Conservation (phyloP, 1,284 basidiomycete genomes). For the Gastroboletus turbinatus region DNA sequence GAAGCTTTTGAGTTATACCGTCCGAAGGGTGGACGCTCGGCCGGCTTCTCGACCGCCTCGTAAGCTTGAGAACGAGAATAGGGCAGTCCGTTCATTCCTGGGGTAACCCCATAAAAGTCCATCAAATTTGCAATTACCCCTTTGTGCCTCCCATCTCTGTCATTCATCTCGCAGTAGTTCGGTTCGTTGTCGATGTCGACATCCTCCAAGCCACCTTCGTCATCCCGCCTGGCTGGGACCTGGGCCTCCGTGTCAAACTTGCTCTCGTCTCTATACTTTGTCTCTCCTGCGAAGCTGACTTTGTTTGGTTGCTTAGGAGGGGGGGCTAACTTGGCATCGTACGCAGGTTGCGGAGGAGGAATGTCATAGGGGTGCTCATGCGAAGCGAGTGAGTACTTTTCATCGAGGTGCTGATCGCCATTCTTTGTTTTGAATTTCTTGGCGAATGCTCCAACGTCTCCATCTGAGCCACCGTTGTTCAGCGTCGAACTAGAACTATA, state of each 20-base stretch:
- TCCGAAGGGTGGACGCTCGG: constrained; percentile 4
- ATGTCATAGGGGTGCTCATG: constrained; percentile 63
- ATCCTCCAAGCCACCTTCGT: constrained; percentile 4
- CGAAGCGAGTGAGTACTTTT: constrained; percentile 50
- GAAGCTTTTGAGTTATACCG: constrained; percentile 25
- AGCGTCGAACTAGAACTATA: constrained; percentile 37
- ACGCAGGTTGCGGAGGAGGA: constrained; percentile 44
- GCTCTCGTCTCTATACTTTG: constrained; percentile 12
- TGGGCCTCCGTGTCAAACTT: constrained; percentile 31
- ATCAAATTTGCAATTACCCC: constrained; percentile 48
- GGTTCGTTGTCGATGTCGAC: constrained; percentile 10
- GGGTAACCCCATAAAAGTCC: constrained; percentile 47
- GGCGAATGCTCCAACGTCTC: constrained; percentile 23
- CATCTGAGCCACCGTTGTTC: constrained; percentile 20
- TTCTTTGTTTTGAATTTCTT: constrained; percentile 15
- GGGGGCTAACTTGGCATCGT: constrained; percentile 29
- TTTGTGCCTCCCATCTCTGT: constrained; percentile 31
- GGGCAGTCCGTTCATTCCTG: constrained; percentile 27
- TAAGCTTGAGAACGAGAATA: constrained; percentile 30
- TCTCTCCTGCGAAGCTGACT: constrained; percentile 24
- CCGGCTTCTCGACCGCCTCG: constrained; percentile 7
- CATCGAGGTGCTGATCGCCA: constrained; percentile 20
- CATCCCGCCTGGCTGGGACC: neutral
- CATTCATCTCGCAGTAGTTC: constrained; percentile 19
- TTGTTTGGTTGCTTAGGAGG: constrained; percentile 17